Percentiles rank a stretch among this genome's conserved stretches.
phyloP scores from a whole-genome alignment of 176 grass and related monocot species.

The Hsuehochloa calcarea region DNA sequence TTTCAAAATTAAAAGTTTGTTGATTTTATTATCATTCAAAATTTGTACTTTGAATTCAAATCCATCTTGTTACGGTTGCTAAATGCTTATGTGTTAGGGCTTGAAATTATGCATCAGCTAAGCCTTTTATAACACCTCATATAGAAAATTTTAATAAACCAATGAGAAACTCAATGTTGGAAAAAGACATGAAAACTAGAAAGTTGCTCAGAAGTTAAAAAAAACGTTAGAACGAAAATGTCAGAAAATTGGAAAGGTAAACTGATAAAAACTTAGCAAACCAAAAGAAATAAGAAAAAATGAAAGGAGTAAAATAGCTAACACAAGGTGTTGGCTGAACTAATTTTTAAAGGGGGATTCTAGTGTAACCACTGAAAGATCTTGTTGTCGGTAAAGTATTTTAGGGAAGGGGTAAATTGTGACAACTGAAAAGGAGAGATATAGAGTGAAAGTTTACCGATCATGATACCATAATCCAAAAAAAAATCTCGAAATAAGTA shows the following conservation, averaged over 20 bases:
- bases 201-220: background rate
- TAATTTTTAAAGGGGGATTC: background rate
- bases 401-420: background rate
- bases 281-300: background rate
- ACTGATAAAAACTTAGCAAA: background rate
- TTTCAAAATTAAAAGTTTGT: background rate
- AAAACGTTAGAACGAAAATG: background rate
- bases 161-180: background rate
- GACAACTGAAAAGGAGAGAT: background rate
- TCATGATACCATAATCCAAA: background rate
- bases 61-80: background rate
- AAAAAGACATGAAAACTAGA: background rate
- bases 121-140: background rate
- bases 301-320: background rate
- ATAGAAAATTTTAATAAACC: background rate
- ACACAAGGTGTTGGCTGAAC: background rate
- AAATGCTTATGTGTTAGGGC: background rate
- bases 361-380: background rate
- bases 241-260: background rate
- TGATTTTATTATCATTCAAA: background rate
- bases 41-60: background rate
- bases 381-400: background rate
- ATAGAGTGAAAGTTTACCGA: background rate
- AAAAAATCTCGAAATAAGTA: background rate
- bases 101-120: constrained; percentile 16